Evolutionary conservation across 495 filamentous ascomycete genomes (phyloP), one percentile per base, ranked within the genome.

Genomic region (Jackrogersella minutella): DNA sequence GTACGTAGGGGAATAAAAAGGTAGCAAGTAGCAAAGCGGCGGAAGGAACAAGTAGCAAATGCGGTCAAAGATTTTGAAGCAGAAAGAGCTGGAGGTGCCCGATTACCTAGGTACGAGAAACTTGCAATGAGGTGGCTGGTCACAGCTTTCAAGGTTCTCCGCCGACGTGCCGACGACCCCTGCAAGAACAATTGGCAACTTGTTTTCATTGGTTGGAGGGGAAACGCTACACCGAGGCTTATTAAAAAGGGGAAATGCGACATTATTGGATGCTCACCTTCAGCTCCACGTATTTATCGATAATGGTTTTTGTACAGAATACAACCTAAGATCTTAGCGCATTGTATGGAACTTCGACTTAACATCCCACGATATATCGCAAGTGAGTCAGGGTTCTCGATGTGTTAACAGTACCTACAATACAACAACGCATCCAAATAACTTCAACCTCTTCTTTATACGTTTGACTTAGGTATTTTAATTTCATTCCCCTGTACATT

Each of bases 141-240:
- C 37, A 21, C 41, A 58, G 53, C 30, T 56, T n/a, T n/a, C n/a
- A n/a, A n/a, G n/a, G n/a, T n/a, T 62, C 53, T 46, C 51, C 51
- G 36, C 55, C 31, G 30, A 55, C 34, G 22, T 46, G 17, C 51
- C 47, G 51, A 41, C 17, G 36, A 22, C 43, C 60, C 66, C 60
- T 69, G 66, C 33, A 60, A 52, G 47, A 57, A 57, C 55, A 54
- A 47, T 66, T 59, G 22, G 49, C 46, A 30, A 47, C 44, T 46
- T 30, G 34, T 51, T 59, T 58, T 47, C 1, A 71, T 71, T 71
- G 68, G 68, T 60, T 71, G 68, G 68, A 58, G 41, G 64, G 68
- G 63, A 51, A 63, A 69, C 58, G 46, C 47, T 43, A 56, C 54
- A 64, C 54, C 54, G 55, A 30, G 16, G 17, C 17, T 13, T 34